phyloP scores from a whole-genome alignment of 768 basidiomycete species.

The Dioszegia hungarica region DNA sequence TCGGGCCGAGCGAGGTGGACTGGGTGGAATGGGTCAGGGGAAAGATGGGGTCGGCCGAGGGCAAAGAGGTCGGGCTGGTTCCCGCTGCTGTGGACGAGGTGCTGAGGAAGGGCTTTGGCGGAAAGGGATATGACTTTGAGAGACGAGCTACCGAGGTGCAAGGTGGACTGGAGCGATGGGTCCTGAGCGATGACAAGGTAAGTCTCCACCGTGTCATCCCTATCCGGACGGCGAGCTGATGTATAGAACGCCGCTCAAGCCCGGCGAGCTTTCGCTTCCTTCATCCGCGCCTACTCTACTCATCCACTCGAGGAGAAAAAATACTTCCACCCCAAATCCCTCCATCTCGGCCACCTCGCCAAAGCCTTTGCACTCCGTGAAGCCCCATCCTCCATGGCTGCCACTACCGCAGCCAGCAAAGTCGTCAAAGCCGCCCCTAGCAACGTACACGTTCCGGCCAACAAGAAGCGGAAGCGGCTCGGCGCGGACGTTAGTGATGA shows the following conservation, averaged over 20 bases:
- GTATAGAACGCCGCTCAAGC: conserved; percentile 69
- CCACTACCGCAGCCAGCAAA: conserved; percentile 15
- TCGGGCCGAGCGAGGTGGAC: conserved; percentile 74
- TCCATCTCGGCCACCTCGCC: conserved; percentile 80
- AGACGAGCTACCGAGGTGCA: conserved; percentile 91
- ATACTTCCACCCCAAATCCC: conserved; percentile 89
- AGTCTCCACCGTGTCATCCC: conserved; percentile 30
- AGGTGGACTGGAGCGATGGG: conserved; percentile 91
- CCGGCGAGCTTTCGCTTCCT: conserved; percentile 80
- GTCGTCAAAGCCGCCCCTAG: conserved; percentile 15
- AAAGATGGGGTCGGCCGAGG: conserved; percentile 63
- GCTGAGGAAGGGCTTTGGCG: conserved; percentile 77
- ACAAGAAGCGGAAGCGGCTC: conserved; percentile 44
- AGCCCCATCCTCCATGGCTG: conserved; percentile 33
- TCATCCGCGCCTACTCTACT: conserved; percentile 93
- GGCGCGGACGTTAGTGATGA: conserved; percentile 49
- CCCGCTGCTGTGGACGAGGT: conserved; percentile 66
- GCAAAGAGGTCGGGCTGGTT: conserved; percentile 54
- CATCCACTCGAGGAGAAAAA: conserved; percentile 93
- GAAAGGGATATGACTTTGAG: conserved; percentile 73
- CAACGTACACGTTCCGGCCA: conserved; percentile 13
- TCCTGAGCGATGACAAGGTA: conserved; percentile 67
- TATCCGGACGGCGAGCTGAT: neutral
- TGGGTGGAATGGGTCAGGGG: conserved; percentile 89
- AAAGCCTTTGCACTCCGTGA: conserved; percentile 48